These are phyloP conservation scores for Tetraselmis striata DNA, from an alignment of 139 green algal species.

Conservation along the genomic window DNA sequence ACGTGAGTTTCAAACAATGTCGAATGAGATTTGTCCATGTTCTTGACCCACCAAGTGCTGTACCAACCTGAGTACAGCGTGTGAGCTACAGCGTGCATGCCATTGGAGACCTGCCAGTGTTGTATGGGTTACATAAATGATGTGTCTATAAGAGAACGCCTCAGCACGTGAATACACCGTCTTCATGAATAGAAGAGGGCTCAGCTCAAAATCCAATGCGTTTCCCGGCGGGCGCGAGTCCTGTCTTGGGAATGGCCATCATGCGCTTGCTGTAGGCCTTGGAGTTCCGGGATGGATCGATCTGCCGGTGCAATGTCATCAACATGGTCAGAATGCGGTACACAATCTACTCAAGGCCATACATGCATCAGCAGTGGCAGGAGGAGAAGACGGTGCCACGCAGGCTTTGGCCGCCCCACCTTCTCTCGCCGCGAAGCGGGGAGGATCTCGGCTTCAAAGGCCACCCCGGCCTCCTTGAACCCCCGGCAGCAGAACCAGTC, in stretches of 20 bases:
- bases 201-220: constrained; percentile 69
- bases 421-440: neutral
- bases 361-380: constrained; percentile 36
- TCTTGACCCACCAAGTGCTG: neutral
- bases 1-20: too few relatives aligned
- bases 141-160: too few relatives aligned
- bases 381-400: neutral
- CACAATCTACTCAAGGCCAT: constrained; percentile 13
- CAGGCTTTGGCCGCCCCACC: neutral
- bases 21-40: too few relatives aligned
- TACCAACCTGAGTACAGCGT: neutral
- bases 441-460: neutral
- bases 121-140: too few relatives aligned
- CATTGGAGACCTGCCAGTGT: neutral
- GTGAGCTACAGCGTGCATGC: neutral
- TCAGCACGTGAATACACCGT: neutral
- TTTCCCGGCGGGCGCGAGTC: constrained; percentile 47
- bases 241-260: constrained; percentile 32
- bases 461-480: constrained; percentile 34
- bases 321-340: constrained; percentile 34
- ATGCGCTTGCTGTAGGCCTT: constrained; percentile 79
- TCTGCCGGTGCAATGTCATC: constrained; percentile 37
- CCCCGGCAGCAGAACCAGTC: constrained; percentile 82
- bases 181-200: neutral
- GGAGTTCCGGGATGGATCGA: constrained; percentile 69